These are phyloP conservation scores for Apophysomyces elegans DNA, from an alignment of 371 early-diverging fungal genomes.

Conservation along the genomic window DNA sequence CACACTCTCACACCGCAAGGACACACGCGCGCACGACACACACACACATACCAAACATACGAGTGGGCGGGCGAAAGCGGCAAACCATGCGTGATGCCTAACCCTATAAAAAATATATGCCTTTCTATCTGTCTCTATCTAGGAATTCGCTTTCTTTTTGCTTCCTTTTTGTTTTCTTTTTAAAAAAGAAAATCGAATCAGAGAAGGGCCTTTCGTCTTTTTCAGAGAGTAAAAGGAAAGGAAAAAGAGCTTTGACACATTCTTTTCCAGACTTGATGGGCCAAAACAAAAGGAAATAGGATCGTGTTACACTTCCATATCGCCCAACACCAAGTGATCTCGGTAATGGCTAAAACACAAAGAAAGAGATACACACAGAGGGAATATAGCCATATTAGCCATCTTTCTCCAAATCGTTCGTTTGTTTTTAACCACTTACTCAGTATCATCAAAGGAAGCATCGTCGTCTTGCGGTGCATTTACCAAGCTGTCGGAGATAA, in stretches of 20 bases:
- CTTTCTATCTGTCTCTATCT: conserved; percentile 1
- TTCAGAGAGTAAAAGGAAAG: conserved; percentile 3
- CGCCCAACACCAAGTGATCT: conserved; percentile 48
- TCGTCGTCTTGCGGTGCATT: conserved; percentile 43
- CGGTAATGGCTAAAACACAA: conserved; percentile 32
- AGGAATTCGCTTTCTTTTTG: not conserved
- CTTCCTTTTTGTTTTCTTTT: no score
- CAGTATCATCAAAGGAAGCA: conserved; percentile 23
- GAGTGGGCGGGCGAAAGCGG: not conserved
- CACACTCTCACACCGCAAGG: not conserved
- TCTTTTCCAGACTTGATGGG: no score
- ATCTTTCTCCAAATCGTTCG: conserved; percentile 12
- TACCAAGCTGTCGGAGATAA: conserved; percentile 23
- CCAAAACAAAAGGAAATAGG: conserved; percentile 13
- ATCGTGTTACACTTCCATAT: conserved; percentile 40
- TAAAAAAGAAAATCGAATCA: not conserved
- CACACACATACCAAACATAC: not conserved
- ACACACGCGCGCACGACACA: conserved; percentile 4
- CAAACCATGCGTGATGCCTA: not conserved
- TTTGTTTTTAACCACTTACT: conserved; percentile 16
- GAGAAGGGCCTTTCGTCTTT: not conserved
- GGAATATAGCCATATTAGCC: not conserved
- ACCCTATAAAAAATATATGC: not conserved
- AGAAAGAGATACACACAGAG: not conserved
- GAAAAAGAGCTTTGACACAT: not conserved